Evolutionary conservation across 2,329 filamentous ascomycete genomes (phyloP), one percentile per base, ranked within the genome.

Genomic region (Fusarium proliferatum): DNA sequence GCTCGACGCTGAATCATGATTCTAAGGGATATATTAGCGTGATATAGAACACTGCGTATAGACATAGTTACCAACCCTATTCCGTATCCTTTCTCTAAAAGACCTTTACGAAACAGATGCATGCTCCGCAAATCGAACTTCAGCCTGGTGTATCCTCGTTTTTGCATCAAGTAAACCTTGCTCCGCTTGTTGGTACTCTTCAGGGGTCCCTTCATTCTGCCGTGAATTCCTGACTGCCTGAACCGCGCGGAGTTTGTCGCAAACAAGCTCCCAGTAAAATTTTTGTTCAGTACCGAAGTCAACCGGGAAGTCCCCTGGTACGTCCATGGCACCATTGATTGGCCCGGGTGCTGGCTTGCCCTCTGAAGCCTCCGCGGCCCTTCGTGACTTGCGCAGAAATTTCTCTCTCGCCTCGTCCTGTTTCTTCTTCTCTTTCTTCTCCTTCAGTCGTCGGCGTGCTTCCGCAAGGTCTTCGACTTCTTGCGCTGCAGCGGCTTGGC

Each of bases 341-440:
- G 81, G 81, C 3, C 79, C 80, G 7, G 76, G 60, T 69, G 62
- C 49, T 71, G 61, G 49, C 10, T 69, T 73, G 5, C 65, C 69
- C 8, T 78, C 73, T 4, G 71, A 43, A 16, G 73, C 74, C 63
- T 80, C 82, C 39, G 79, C 77, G 5, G 78, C 79, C 71, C 82
- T 82, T 72, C 79, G 83, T 39, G 81, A 81, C 69, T 82, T 82
- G 58, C 78, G 82, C 13, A 78, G 39, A 39, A 78, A 78, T 59
- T 78, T 78, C 38, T 78, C 77, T 11, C 76, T 71, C 7, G 76
- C 76, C 19, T 78, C 75, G 8, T 78, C 74, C 75, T 79, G 69
- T 76, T 79, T 69, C 74, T 83, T 85, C 71, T 83, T 84, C 33
- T 84, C 83, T 60, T 80, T 84, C 72, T 80, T 82, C 65, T 84